Evolutionary conservation across 768 basidiomycete species (phyloP), one percentile per base, ranked within the genome.

Genomic region (Multifurca ochricompacta): DNA sequence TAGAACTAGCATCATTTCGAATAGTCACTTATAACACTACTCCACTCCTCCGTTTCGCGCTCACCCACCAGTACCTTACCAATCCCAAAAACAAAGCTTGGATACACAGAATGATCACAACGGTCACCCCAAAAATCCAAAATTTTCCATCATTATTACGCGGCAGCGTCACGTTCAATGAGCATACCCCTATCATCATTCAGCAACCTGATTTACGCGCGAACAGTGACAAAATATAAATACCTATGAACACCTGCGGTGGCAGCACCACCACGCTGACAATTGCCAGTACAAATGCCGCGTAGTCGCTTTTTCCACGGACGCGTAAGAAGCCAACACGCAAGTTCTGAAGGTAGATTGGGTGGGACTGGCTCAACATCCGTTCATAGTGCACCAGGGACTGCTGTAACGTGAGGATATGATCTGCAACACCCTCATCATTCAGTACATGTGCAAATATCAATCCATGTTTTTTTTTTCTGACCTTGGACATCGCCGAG

Each of bases 401-500:
- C 62, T 90, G 85, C 63, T 94, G 90, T 52, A 97, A 72, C 3
- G 89, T 83, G 21, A 93, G 68, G 60, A 96, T 91, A 66, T 97
- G 94, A 69, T 97, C 93, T 93, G 45, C 16, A 46, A 13, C 6
- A n/a, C n/a, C 19, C 25, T 47, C n/a, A n/a, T n/a, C n/a, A 6
- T 39, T 53, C 30, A 53, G 52, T 6, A 23, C 28, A 37, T 27
- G 35, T 16, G 28, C 3, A n/a, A n/a, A n/a, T 4, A 40, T 53
- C 36, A 10, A 14, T 37, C 14, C 19, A 18, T n/a, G n/a, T 19
- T n/a, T 3, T 18, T n/a, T 36, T 4, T 10, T 21, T 6, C 51
- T 48, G 59, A 91, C 93, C 93, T 73, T 93, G 89, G 2, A 97
- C 79, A 67, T 97, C 93, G 21, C 89, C 90, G 71, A 94, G 80